Base-by-base conservation (phyloP, 2,329 filamentous ascomycete genomes). In the Pochonia chlamydosporia region DNA sequence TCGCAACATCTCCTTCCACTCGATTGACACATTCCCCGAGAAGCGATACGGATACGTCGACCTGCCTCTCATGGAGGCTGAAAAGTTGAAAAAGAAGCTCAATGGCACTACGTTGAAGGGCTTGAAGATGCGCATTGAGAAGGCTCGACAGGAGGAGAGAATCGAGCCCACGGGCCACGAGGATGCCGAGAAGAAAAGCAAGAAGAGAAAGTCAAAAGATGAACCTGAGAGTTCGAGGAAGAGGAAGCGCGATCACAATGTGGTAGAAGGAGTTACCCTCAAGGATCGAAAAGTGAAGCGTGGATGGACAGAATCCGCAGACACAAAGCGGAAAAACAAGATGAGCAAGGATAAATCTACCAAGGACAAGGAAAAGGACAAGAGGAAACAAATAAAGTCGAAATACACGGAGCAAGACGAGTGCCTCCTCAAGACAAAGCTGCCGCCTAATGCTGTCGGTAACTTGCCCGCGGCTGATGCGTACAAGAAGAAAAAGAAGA, bases 51-150 rank as follows among this genome's bases (percentile, higher is more conserved):
- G 92, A 47, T 99, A 87, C 69, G 74, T 97, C 50, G 90, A 95
- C 40, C 69, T 99, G 31, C 91, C 91, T 1, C 69, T 64, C 3
- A 79, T 81, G 67, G 90, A 95, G 54, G 93, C 92, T 9, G 86
- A 92, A n/a, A 95, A 90, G 66, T 69, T 97, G 46, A 89, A 84
- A 70, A 92, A 86, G 70, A 97, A 93, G 70, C 76, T 97, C 43
- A 87, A 96, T 72, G 92, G 92, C 26, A 80, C 85, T 2, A 85
- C 88, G 21, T 70, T 99, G 48, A 93, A 86, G 62, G 93, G 93
- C 8, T 75, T 76, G 50, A 97, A 96, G 67, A 81, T 97, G 58
- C 82, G 82, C 49, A 80, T 99, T 49, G 89, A 96, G 58, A 82
- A 85, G 53, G 93, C 93, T 6, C 81, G 82, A 42, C 82, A 86